Evolutionary conservation across 345 rosid genomes (phyloP).

Genomic region (Eucalyptus regnans): DNA sequence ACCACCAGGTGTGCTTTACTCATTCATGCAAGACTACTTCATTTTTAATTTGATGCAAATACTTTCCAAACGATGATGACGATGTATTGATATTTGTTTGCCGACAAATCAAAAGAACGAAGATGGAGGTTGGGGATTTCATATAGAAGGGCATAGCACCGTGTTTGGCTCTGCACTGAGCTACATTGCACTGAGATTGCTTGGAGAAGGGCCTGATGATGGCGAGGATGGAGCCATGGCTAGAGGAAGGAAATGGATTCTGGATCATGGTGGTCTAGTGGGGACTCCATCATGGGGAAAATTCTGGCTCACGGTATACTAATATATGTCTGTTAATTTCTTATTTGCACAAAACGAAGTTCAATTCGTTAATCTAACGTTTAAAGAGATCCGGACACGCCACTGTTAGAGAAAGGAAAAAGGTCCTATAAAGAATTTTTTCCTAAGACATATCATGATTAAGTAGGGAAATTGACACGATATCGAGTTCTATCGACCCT

Average conservation of each 20-base stretch:
- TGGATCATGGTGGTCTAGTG: slow-evolving; percentile 41
- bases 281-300: slow-evolving; percentile 59
- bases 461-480: not conserved
- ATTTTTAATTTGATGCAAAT: not conserved
- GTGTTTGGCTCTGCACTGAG: slow-evolving; percentile 44
- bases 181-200: slow-evolving; percentile 46
- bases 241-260: slow-evolving; percentile 48
- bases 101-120: slow-evolving; percentile 19
- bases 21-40: not conserved
- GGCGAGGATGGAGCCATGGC: slow-evolving; percentile 22
- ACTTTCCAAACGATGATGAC: not conserved
- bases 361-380: not conserved
- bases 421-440: not conserved
- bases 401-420: not conserved
- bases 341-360: not conserved
- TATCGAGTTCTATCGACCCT: not conserved
- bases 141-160: slow-evolving; percentile 42
- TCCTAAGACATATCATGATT: too few relatives aligned
- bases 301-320: slow-evolving; percentile 39
- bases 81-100: not conserved
- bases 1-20: slow-evolving; percentile 34
- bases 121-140: slow-evolving; percentile 71
- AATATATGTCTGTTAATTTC: not conserved
- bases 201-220: slow-evolving; percentile 37
- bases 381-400: not conserved